These are phyloP conservation scores for Datura wrightii DNA, from an alignment of 257 asterid species.

Conservation along the genomic window DNA sequence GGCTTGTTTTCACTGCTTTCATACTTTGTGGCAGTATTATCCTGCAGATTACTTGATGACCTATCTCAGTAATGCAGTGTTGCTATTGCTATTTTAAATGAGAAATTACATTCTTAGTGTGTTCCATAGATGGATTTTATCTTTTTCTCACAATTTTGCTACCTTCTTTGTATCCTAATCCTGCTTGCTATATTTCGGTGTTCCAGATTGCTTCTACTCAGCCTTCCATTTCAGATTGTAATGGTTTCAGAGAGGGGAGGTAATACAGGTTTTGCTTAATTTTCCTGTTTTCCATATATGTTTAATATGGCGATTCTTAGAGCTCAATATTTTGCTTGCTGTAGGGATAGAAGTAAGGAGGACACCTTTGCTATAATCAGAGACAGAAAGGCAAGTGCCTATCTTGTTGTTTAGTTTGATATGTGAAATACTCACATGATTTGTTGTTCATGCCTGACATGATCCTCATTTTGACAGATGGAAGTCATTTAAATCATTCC, in stretches of 20 bases:
- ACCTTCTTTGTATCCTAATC: slow-evolving; percentile 6
- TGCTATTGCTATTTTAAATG: neutral
- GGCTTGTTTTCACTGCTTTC: slow-evolving; percentile 14
- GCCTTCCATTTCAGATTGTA: slow-evolving; percentile 54
- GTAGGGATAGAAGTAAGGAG: slow-evolving; percentile 66
- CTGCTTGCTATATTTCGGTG: slow-evolving; percentile 23
- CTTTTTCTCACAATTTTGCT: neutral
- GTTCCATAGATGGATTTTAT: neutral
- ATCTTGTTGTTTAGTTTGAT: neutral
- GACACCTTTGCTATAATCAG: slow-evolving; percentile 57
- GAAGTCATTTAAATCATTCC: slow-evolving; percentile 1
- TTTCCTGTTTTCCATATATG: neutral
- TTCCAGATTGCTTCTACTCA: slow-evolving; percentile 53
- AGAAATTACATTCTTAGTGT: neutral
- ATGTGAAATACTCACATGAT: neutral
- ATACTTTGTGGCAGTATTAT: neutral
- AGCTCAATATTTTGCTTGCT: slow-evolving; percentile 32
- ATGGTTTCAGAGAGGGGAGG: slow-evolving; percentile 71
- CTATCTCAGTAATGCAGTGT: neutral
- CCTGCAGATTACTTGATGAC: slow-evolving; percentile 15
- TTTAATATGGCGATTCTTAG: slow-evolving; percentile 28
- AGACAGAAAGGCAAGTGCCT: slow-evolving; percentile 71
- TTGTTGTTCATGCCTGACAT: neutral
- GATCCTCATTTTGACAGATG: slow-evolving; percentile 15
- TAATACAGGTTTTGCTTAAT: slow-evolving; percentile 31